Evolutionary conservation across 2,329 filamentous ascomycete species (phyloP).

Genomic region (Sordariomycetes sp.): DNA sequence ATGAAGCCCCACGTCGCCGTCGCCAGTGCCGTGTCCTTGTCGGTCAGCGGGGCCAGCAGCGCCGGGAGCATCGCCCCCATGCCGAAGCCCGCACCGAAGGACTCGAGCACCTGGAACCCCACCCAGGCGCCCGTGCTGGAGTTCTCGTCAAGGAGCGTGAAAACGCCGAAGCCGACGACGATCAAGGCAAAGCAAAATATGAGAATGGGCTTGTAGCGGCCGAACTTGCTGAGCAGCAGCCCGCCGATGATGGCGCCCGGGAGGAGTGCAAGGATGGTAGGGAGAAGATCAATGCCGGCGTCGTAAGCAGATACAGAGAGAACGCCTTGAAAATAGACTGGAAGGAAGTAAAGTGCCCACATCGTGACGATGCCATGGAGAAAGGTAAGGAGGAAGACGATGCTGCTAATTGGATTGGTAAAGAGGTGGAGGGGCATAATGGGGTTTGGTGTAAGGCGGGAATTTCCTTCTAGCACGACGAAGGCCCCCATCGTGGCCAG

Average conservation of each 20-base stretch:
- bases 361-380: constrained; percentile 18
- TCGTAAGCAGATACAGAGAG: constrained; percentile 23
- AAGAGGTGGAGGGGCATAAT: constrained; percentile 9
- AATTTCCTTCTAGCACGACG: constrained; percentile 9
- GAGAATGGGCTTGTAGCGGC: constrained; percentile 34
- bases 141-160: constrained; percentile 26
- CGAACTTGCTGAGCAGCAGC: constrained; percentile 21
- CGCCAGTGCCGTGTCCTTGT: constrained; percentile 23
- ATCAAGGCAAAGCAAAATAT: constrained; percentile 20
- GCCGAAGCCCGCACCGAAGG: constrained; percentile 28
- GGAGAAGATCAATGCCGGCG: constrained; percentile 14
- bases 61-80: constrained; percentile 30
- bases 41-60: constrained; percentile 25
- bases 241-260: constrained; percentile 12
- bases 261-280: constrained; percentile 6
- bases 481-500: constrained; percentile 13
- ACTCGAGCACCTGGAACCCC: constrained; percentile 29
- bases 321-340: constrained; percentile 36
- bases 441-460: background rate
- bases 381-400: constrained; percentile 22
- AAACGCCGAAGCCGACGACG: constrained; percentile 26
- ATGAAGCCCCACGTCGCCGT: constrained; percentile 32
- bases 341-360: constrained; percentile 26
- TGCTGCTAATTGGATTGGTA: constrained; percentile 23
- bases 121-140: constrained; percentile 27